Evolutionary conservation across 108 stramenopile genomes (phyloP).

Genomic region (Cyclotella cryptica): DNA sequence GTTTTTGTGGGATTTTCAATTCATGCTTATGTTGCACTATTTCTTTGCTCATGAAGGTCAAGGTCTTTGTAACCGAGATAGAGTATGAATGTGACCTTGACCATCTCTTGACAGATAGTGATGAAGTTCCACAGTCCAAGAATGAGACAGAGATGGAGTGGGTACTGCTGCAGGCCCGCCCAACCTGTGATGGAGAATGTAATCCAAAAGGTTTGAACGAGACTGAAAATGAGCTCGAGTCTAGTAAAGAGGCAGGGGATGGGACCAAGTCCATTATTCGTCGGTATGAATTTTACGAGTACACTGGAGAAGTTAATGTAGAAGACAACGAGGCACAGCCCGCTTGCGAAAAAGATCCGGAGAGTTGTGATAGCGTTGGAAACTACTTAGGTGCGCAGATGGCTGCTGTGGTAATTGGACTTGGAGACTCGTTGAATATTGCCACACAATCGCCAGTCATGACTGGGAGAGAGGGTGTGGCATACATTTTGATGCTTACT

Average conservation of each 20-base stretch:
- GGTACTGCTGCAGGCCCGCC: constrained; percentile 1
- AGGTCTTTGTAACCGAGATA: constrained; percentile 1
- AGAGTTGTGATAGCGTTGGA: constrained; percentile 13
- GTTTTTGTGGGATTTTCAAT: not conserved
- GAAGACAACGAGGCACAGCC: constrained; percentile 19
- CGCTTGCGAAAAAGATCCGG: too few relatives aligned
- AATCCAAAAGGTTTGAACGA: not conserved
- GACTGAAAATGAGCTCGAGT: constrained; percentile 1
- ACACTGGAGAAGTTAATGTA: too few relatives aligned
- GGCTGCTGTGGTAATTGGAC: constrained; percentile 9
- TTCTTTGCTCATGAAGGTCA: not conserved
- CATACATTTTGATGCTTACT: too few relatives aligned
- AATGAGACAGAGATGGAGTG: too few relatives aligned
- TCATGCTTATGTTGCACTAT: too few relatives aligned
- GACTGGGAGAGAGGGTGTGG: not conserved
- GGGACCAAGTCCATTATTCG: not conserved
- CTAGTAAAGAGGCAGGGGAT: not conserved
- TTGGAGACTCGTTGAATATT: too few relatives aligned
- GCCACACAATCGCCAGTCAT: constrained; percentile 20
- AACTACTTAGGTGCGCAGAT: constrained; percentile 20
- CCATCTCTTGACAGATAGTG: constrained; percentile 9
- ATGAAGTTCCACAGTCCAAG: too few relatives aligned
- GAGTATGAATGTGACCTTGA: not conserved
- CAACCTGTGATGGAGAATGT: constrained; percentile 13
- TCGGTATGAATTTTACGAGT: too few relatives aligned